A percentile compares a stretch with the other conserved stretches of the same genome.
Evolutionary conservation across 345 rosid genomes (phyloP).

Genomic region (Lenwebbia sp.): DNA sequence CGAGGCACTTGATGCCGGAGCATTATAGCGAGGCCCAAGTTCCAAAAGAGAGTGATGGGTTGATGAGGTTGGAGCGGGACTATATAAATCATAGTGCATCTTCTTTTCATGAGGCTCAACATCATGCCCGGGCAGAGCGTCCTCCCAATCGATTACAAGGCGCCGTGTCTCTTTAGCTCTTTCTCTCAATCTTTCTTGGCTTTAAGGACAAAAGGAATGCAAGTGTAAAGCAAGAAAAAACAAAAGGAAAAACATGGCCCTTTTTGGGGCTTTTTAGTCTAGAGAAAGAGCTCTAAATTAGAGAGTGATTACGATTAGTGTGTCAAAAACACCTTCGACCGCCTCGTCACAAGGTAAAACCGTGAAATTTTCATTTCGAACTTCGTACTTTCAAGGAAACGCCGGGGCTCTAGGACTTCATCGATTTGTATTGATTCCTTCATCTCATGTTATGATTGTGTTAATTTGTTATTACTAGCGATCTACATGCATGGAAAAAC

Average conservation of each 20-base stretch:
- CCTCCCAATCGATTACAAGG: slow-evolving; percentile 9
- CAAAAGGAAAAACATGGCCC: background rate
- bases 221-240: background rate
- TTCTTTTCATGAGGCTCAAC: background rate
- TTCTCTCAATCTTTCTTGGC: background rate
- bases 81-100: background rate
- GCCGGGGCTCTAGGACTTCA: background rate
- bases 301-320: background rate
- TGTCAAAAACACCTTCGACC: background rate
- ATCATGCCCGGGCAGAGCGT: slow-evolving; percentile 7
- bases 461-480: background rate
- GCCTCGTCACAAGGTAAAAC: background rate
- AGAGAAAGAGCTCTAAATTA: background rate
- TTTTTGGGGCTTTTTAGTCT: background rate
- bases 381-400: background rate
- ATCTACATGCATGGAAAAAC: background rate
- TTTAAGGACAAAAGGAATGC: background rate
- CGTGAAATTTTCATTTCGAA: background rate
- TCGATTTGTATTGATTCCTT: background rate
- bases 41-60: slow-evolving; percentile 74
- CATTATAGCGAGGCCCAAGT: slow-evolving; percentile 53
- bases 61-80: slow-evolving; percentile 31
- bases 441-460: background rate
- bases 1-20: background rate
- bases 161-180: slow-evolving; percentile 3